These are phyloP conservation scores for Metschnikowia shivogae DNA, from an alignment of 805 yeast species.

Conservation along the genomic window DNA sequence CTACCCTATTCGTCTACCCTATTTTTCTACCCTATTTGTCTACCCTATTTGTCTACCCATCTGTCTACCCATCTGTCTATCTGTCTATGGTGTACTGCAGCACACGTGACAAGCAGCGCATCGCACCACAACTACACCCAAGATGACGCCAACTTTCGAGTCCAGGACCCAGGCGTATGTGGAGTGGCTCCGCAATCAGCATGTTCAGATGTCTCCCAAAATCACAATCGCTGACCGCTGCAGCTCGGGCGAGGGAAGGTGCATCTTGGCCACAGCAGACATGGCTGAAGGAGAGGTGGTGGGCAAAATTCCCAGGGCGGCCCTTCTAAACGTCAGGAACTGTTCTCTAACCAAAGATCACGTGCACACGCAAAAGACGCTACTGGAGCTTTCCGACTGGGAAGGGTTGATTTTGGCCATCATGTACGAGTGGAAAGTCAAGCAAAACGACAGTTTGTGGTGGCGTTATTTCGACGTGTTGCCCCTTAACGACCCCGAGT, in stretches of 20 bases:
- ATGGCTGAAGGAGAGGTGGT: slow-evolving; percentile 60
- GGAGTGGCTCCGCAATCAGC: slow-evolving; percentile 29
- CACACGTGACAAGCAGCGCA: slow-evolving; percentile 1
- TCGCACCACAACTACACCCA: not conserved
- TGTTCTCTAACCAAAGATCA: slow-evolving; percentile 39
- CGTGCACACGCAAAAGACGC: slow-evolving; percentile 28
- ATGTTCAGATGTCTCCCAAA: slow-evolving; percentile 50
- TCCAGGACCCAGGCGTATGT: slow-evolving; percentile 19
- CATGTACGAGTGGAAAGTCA: slow-evolving; percentile 50
- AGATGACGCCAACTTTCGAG: not conserved
- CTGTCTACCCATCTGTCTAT: too few relatives aligned
- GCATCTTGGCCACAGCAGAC: slow-evolving; percentile 59
- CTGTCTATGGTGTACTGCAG: too few relatives aligned
- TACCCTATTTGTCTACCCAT: too few relatives aligned
- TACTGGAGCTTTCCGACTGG: slow-evolving; percentile 62
- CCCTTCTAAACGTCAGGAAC: slow-evolving; percentile 57
- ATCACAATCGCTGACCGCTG: slow-evolving; percentile 61
- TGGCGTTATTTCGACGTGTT: slow-evolving; percentile 63
- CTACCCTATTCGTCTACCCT: too few relatives aligned
- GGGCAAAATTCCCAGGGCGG: slow-evolving; percentile 62
- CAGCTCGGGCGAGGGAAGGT: slow-evolving; percentile 65
- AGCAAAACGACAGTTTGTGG: slow-evolving; percentile 56
- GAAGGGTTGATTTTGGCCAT: slow-evolving; percentile 67
- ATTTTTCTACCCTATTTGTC: too few relatives aligned
- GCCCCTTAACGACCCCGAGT: slow-evolving; percentile 42